Evolutionary conservation across 805 yeast species (phyloP), one percentile per base, ranked within the genome.

Genomic region (Isabelozyma gotoi): DNA sequence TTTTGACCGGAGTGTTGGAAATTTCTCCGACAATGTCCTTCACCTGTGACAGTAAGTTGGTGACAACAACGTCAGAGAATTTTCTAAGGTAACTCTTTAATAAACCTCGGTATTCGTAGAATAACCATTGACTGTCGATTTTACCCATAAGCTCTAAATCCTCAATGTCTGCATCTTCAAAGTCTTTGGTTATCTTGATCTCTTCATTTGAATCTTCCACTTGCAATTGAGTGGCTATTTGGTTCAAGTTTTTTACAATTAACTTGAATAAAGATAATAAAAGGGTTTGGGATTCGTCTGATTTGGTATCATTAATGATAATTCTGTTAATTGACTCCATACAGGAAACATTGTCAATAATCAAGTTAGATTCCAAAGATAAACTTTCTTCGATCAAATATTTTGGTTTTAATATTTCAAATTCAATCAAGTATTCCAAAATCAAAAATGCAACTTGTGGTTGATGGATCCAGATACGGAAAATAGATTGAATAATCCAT

Each of bases 371-470:
- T 10, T 56, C 52, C 34, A 57, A 41, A 12, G 55, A 55, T 14
- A 69, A 55, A 14, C 61, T 56, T 44, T 61, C 56, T 27, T 48
- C 50, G 16, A 71, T 49, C 39, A 71, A 55, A 39, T 48, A 46
- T 27, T 55, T 53, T 3, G 70, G 57, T 40, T 59, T 49, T 47
- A 71, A 51, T n/a, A 71, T 57, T 33, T 51, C 59, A 48, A 62
- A 66, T 44, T 71, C 75, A 38, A 70, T 65, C 53, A 71, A 65
- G 47, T 63, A 69, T 42, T 71, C 76, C 48, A 71, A 58, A 20
- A 68, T 67, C 49, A 71, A 61, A 45, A 71, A 71, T 10, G 68
- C 63, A 29, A 70, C 74, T 48, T 71, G 77, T 1, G 77, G 76
- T 49, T 70, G 76, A 49, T 70, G 73, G 24, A 62, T 49, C 77